Conservation (phyloP, 495 filamentous ascomycete species). For the Neurospora hispaniola region DNA sequence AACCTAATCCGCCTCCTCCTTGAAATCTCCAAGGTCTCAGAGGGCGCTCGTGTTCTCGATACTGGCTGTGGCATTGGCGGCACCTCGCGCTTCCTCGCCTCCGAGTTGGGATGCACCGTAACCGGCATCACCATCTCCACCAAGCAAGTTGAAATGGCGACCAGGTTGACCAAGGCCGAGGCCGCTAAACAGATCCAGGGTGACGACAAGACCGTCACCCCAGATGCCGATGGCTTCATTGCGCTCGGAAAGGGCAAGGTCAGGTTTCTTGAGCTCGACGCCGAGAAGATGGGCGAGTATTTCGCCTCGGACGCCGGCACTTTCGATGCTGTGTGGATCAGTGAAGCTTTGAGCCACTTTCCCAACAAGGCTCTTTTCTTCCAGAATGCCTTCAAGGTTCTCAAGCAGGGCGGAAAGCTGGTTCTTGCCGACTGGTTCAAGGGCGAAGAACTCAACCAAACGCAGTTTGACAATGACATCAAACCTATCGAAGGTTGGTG, state of each 20-base stretch:
- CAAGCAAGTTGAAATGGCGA: conserved; percentile 43
- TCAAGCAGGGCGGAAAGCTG: conserved; percentile 34
- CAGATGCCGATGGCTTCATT: conserved; percentile 16
- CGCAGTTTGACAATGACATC: conserved; percentile 39
- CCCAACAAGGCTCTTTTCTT: conserved; percentile 48
- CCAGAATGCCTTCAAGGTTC: conserved; percentile 31
- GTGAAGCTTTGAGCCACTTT: conserved; percentile 47
- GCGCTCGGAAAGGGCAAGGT: conserved; percentile 32
- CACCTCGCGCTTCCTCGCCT: conserved; percentile 42
- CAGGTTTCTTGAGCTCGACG: conserved; percentile 45
- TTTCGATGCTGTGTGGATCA: conserved; percentile 50
- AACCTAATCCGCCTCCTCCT: conserved; percentile 42
- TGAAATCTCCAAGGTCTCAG: conserved; percentile 27
- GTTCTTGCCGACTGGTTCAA: conserved; percentile 50
- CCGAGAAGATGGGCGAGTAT: conserved; percentile 45
- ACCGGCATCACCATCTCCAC: conserved; percentile 48
- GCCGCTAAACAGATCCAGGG: conserved; percentile 3
- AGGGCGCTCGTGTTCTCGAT: conserved; percentile 35
- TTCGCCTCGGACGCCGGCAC: conserved; percentile 22
- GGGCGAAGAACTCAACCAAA: conserved; percentile 30
- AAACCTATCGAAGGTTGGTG: conserved; percentile 41
- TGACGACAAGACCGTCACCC: neutral
- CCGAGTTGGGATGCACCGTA: conserved; percentile 33
- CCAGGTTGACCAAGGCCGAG: conserved; percentile 28
- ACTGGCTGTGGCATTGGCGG: conserved; percentile 49